Evolutionary conservation across 306 rosid species (phyloP).

Genomic region (Dryas octopetala): DNA sequence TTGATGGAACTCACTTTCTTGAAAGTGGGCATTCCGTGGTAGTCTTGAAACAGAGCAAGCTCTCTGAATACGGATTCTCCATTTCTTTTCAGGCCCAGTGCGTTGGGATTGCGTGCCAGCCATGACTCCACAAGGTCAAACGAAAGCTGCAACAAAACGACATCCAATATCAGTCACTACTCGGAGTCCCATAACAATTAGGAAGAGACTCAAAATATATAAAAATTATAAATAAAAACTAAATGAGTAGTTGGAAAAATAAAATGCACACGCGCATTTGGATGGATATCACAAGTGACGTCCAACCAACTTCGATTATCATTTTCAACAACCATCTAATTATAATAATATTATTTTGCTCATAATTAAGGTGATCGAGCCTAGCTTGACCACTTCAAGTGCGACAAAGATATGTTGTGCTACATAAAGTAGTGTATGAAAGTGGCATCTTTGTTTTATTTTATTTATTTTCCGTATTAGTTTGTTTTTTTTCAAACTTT

Average conservation of each 20-base stretch:
- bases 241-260: not conserved
- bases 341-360: not conserved
- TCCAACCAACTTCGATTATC: not conserved
- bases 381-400: not conserved
- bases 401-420: not conserved
- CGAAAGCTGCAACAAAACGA: slow-evolving; percentile 53
- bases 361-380: not conserved
- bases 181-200: not conserved
- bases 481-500: not conserved
- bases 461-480: not conserved
- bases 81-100: slow-evolving; percentile 49
- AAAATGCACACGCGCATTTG: not conserved
- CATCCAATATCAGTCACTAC: not conserved
- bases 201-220: not conserved
- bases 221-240: not conserved
- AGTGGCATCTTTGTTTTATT: too few species aligned
- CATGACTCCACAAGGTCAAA: slow-evolving; percentile 68
- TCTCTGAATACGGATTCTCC: slow-evolving; percentile 64
- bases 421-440: too few species aligned
- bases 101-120: slow-evolving; percentile 53
- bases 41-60: slow-evolving; percentile 88
- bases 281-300: too few species aligned
- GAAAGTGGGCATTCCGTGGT: slow-evolving; percentile 73
- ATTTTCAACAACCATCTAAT: not conserved
- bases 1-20: slow-evolving; percentile 43